Conservation (phyloP, 1,284 basidiomycete genomes). For the Pseudozyma sp. region DNA sequence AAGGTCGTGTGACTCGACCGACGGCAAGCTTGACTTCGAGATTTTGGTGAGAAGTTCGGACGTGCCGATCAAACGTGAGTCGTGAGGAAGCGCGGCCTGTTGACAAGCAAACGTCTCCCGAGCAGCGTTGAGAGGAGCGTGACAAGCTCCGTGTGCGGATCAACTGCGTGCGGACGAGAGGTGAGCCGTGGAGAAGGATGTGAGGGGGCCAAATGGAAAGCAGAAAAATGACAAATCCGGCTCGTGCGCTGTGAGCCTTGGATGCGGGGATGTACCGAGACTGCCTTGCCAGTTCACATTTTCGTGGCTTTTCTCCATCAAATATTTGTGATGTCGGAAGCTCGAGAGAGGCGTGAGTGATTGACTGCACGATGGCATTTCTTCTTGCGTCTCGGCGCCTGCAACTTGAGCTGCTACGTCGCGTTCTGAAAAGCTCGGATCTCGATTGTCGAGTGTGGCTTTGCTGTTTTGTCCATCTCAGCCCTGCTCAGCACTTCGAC, state of each 20-base stretch:
- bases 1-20: too few relatives aligned
- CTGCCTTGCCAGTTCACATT: background rate
- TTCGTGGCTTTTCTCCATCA: background rate
- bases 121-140: too few relatives aligned
- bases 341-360: background rate
- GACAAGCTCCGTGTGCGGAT: too few relatives aligned
- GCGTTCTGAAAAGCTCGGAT: constrained; percentile 9
- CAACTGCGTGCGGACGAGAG: too few relatives aligned
- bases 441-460: constrained; percentile 5
- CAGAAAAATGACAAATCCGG: constrained; percentile 2
- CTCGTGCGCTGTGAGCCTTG: constrained; percentile 18
- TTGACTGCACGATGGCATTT: background rate
- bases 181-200: background rate
- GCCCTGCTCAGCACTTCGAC: too few relatives aligned
- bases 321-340: too few relatives aligned
- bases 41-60: too few relatives aligned
- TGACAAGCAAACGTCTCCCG: too few relatives aligned
- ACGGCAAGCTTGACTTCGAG: too few relatives aligned
- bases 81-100: too few relatives aligned
- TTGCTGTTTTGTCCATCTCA: background rate
- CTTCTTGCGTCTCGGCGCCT: constrained; percentile 2
- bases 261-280: background rate
- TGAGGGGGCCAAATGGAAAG: background rate
- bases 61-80: too few relatives aligned
- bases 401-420: background rate